Evolutionary conservation across 805 yeast genomes (phyloP), one percentile per base, ranked within the genome.

Genomic region (Cyberlindnera veronae): DNA sequence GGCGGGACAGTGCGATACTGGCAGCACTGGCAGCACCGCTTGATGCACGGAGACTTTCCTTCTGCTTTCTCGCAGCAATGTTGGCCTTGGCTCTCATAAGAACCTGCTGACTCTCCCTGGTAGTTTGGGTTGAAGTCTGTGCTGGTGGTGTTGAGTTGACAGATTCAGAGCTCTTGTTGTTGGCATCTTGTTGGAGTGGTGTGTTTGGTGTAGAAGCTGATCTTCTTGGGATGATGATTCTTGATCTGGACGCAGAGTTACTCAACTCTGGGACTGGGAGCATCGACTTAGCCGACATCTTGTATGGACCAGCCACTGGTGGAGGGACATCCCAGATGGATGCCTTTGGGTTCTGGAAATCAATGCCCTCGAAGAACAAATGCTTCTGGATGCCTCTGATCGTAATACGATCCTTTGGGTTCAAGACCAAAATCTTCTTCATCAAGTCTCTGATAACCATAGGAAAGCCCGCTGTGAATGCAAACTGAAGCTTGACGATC

Each of bases 381-480:
- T 85, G 95, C 8, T 63, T 60, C 60, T 82, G 77, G 31, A 85
- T 76, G 19, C 70, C 74, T 3, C 64, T 60, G 5, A 84, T 70
- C 1, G 77, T 71, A 2, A 78, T 67, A 60, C 95, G 72, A 45
- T 75, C 76, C 8, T 72, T 72, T 5, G 91, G 89, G 44, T 75
- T 76, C 35, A 81, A 64, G 1, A 82, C 74, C 32, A 85, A 63
- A 12, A 85, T 77, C 48, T 77, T 74, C 57, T 84, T 84, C 30
- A 85, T 79, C 50, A 85, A 68, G 61, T 85, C 95, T 52, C 95
- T 68, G 4, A 83, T 55, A 12, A 82, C 67, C 60, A 76, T 69
- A 6, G 95, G 95, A 53, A 85, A 85, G 0, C 93, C 93, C 4
- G 95, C 93, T 40, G 88, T 79, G 54, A 82, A 85, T 2, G 95